These are phyloP conservation scores for Scalesia atractyloides DNA, from an alignment of 129 eudicot genomes.

Conservation along the genomic window DNA sequence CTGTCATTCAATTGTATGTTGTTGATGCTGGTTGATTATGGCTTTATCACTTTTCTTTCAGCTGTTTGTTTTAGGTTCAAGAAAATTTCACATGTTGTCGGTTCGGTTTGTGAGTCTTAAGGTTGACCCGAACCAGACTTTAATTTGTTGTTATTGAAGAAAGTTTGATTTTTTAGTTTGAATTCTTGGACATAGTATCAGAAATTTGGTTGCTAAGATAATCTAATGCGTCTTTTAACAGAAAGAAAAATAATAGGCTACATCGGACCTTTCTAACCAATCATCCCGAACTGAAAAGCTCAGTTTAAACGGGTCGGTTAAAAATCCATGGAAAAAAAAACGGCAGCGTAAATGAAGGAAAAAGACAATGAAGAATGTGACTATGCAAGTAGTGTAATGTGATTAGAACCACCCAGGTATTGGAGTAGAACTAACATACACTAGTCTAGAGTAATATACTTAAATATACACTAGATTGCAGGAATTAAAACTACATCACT, in stretches of 20 bases:
- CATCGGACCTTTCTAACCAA: too few relatives aligned
- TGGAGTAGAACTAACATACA: too few relatives aligned
- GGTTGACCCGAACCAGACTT: slow-evolving; percentile 5
- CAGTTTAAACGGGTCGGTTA: too few relatives aligned
- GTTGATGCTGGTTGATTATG: slow-evolving; percentile 19
- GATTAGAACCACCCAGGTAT: too few relatives aligned
- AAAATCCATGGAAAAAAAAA: too few relatives aligned
- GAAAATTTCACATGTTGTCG: slow-evolving; percentile 7
- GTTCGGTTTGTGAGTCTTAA: slow-evolving; percentile 9
- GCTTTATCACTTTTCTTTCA: slow-evolving; percentile 21
- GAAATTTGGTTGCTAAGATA: not conserved
- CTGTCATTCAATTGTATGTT: not conserved
- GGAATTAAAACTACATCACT: too few relatives aligned
- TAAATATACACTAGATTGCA: too few relatives aligned
- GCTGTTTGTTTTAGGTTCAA: slow-evolving; percentile 25
- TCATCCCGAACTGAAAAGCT: too few relatives aligned
- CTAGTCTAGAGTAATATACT: too few relatives aligned
- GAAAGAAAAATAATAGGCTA: not conserved
- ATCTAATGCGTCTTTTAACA: not conserved
- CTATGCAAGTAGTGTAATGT: too few relatives aligned
- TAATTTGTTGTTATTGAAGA: slow-evolving; percentile 3
- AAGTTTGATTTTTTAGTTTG: slow-evolving; percentile 14
- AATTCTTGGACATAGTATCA: not conserved
- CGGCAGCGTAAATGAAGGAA: too few relatives aligned
- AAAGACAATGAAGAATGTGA: too few relatives aligned